These are phyloP conservation scores for Lactifluus volemus DNA, from an alignment of 768 basidiomycete genomes.

Conservation along the genomic window DNA sequence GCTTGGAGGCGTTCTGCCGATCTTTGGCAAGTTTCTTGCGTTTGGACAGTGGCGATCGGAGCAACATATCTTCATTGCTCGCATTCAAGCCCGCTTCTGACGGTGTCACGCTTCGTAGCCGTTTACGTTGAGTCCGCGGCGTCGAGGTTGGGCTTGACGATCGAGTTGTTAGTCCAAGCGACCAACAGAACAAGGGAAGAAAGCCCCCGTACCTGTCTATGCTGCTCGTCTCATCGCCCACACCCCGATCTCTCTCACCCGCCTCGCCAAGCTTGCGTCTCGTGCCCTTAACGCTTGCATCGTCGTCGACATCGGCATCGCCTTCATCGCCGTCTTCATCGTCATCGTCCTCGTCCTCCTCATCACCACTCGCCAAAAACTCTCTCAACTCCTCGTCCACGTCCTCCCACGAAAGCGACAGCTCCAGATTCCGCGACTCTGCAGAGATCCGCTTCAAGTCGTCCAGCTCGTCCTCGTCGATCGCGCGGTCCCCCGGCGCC, in stretches of 20 bases:
- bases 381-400: slow-evolving; percentile 16
- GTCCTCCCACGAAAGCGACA: slow-evolving; percentile 17
- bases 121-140: slow-evolving; percentile 50
- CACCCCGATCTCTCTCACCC: slow-evolving; percentile 42
- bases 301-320: slow-evolving; percentile 29
- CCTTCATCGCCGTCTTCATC: slow-evolving; percentile 23
- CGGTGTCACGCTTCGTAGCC: slow-evolving; percentile 63
- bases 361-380: slow-evolving; percentile 19
- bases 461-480: slow-evolving; percentile 19
- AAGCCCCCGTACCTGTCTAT: slow-evolving; percentile 31
- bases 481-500: slow-evolving; percentile 13
- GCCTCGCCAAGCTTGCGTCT: slow-evolving; percentile 21
- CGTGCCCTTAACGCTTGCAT: neutral
- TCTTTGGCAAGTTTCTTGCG: slow-evolving; percentile 67
- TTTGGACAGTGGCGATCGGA: slow-evolving; percentile 69
- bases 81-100: slow-evolving; percentile 40
- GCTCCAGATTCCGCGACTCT: slow-evolving; percentile 9
- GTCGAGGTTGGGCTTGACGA: slow-evolving; percentile 31
- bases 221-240: slow-evolving; percentile 43
- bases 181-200: neutral
- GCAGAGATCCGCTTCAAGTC: slow-evolving; percentile 14
- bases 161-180: neutral
- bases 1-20: slow-evolving; percentile 52
- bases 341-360: slow-evolving; percentile 24
- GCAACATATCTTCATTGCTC: slow-evolving; percentile 30